Conservation (phyloP, 768 basidiomycete species). For the Lactarius pseudohatsudake region DNA sequence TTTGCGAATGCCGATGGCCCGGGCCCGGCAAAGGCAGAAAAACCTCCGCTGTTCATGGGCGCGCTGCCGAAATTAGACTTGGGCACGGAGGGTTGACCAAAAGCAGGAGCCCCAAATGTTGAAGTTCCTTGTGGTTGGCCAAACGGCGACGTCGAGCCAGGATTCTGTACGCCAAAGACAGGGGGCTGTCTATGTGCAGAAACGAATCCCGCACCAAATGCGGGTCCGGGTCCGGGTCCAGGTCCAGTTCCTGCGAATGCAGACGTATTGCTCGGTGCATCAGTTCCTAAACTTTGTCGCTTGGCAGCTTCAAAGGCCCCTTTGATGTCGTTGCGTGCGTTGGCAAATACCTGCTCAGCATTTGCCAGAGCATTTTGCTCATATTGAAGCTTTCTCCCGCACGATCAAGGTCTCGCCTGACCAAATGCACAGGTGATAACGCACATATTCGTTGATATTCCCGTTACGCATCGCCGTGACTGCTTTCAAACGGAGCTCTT, state of each 20-base stretch:
- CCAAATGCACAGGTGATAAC: conserved; percentile 32
- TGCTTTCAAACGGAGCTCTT: conserved; percentile 72
- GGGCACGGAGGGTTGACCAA: conserved; percentile 32
- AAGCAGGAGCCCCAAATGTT: conserved; percentile 40
- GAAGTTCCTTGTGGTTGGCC: conserved; percentile 37
- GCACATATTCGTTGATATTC: conserved; percentile 64
- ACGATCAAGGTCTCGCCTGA: background rate
- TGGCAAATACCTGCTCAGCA: conserved; percentile 50
- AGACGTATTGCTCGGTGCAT: conserved; percentile 15
- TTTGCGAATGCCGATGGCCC: conserved; percentile 27
- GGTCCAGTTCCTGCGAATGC: conserved; percentile 9
- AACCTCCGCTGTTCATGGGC: conserved; percentile 15
- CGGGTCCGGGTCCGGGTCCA: conserved; percentile 14
- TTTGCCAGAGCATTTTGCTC: conserved; percentile 53
- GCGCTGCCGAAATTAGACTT: conserved; percentile 18
- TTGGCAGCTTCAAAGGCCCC: conserved; percentile 49
- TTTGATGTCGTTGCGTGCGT: conserved; percentile 42
- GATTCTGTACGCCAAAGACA: conserved; percentile 38
- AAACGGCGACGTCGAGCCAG: conserved; percentile 12
- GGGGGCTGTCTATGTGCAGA: conserved; percentile 35
- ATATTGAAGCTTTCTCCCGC: conserved; percentile 45
- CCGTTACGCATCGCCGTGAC: conserved; percentile 52
- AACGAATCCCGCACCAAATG: conserved; percentile 25
- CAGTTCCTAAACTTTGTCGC: conserved; percentile 40
- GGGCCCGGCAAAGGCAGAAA: conserved; percentile 26